Evolutionary conservation across 2,329 filamentous ascomycete species (phyloP), one percentile per base, ranked within the genome.

Genomic region (Didymosphaeria variabile): DNA sequence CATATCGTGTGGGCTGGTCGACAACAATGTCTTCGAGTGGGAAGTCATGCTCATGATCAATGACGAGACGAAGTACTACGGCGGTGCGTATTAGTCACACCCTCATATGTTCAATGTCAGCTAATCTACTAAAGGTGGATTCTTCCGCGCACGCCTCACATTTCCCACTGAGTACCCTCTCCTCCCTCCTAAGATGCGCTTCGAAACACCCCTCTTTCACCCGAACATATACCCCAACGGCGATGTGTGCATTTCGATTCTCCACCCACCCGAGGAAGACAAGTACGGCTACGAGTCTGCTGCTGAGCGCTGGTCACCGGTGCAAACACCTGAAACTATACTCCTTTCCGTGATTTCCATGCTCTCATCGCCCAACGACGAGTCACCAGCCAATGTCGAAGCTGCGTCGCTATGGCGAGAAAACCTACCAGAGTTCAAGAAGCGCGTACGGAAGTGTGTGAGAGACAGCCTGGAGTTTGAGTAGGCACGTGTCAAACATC

Each of bases 1-100:
- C 56, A 97, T 98, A 74, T 97, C 93, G 64, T 97, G 93, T 72
- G 95, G 95, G 0, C 83, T 99, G 46, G 89, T 94, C 55, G 89
- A 90, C 72, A 91, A 91, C 78, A 91, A 97, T 77, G 89, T 98
- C 10, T 97, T 97, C 68, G 91, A 97, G 82, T 99, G 95, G 95
- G 94, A 98, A 79, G 93, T 98, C 21, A 97, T 97, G 91, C 88
- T 99, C 63, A 98, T 99, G 94, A 94, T 98, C 67, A 93, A 88
- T 64, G 94, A 97, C 71, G 93, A 97, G 75, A 94, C 91, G 80
- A 94, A 94, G 80, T 91, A 92, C 79, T 97, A 97, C 72, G 94
- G 94, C 72, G 94, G 94, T 94, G 81, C 60, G 87, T 80, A 31
- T 6, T 26, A 2, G 4, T 23, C 44, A n/a, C 6, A 9, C 2